These are phyloP conservation scores for Setaria viridis DNA, from an alignment of 202 grass and related monocot genomes.

Conservation along the genomic window DNA sequence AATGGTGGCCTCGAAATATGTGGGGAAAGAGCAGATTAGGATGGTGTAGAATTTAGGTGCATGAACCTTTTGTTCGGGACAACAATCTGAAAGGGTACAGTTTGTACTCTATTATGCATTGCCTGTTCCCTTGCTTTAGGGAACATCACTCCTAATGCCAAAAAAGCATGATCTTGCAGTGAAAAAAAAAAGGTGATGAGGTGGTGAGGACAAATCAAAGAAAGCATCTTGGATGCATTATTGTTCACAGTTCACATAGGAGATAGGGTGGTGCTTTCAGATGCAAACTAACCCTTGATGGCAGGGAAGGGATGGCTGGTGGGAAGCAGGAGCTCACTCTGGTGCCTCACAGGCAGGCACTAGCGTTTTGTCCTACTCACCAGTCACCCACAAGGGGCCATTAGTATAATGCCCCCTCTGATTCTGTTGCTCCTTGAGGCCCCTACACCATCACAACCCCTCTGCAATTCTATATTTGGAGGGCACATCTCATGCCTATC, in stretches of 20 bases:
- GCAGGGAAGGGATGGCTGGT: conserved; percentile 55
- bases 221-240: conserved; percentile 48
- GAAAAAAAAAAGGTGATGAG: conserved; percentile 1
- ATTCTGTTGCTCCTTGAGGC: conserved; percentile 55
- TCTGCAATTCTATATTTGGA: conserved; percentile 58
- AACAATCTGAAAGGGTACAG: conserved; percentile 47
- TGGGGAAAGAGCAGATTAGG: conserved; percentile 18
- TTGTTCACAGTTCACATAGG: conserved; percentile 56
- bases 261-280: conserved; percentile 60
- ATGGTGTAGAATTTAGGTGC: conserved; percentile 16
- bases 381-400: conserved; percentile 45
- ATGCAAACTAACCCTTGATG: conserved; percentile 51
- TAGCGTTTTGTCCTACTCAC: conserved; percentile 70
- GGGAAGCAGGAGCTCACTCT: conserved; percentile 64
- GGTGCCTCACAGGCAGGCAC: conserved; percentile 66
- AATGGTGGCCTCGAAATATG: conserved; percentile 40
- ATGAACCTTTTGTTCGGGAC: conserved; percentile 33
- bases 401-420: conserved; percentile 53
- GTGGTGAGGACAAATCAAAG: conserved; percentile 34
- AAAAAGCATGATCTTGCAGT: conserved; percentile 27
- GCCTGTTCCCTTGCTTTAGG: conserved; percentile 47
- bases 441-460: conserved; percentile 53
- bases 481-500: conserved; percentile 54
- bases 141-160: conserved; percentile 40
- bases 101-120: conserved; percentile 26